phyloP scores from a whole-genome alignment of 179 eudicot genomes.

The Monotropa hypopitys region DNA sequence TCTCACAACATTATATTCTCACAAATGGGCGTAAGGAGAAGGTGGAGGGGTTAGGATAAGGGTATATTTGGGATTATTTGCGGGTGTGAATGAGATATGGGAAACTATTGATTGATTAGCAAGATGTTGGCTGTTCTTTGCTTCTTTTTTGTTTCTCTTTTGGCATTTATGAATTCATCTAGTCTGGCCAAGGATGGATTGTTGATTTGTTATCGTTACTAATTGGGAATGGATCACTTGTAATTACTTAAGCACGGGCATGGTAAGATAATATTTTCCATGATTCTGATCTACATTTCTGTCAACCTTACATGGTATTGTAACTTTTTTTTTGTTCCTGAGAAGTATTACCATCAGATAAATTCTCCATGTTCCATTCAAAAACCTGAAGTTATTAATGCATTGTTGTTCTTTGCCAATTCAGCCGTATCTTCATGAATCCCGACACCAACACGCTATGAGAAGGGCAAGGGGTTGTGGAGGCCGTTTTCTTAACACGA shows the following conservation, averaged over 20 bases:
- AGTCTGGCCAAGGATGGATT: not conserved
- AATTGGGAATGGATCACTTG: not conserved
- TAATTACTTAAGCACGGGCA: not conserved
- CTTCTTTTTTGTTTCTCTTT: not conserved
- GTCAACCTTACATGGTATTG: not conserved
- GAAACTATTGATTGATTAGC: not conserved
- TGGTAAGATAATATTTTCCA: not conserved
- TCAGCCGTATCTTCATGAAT: constrained; percentile 77
- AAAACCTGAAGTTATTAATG: not conserved
- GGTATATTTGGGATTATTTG: no score
- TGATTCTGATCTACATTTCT: not conserved
- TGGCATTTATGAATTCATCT: not conserved
- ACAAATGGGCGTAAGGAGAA: not conserved
- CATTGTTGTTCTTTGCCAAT: not conserved
- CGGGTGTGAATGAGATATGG: no score
- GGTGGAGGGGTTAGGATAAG: no score
- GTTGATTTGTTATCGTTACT: not conserved
- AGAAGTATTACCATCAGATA: not conserved
- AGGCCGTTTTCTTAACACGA: constrained; percentile 50
- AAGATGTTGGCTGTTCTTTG: not conserved
- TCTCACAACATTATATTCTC: no score
- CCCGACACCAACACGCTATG: constrained; percentile 73
- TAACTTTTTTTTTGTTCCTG: not conserved
- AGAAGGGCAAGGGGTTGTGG: constrained; percentile 71
- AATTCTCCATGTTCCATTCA: not conserved